These are phyloP conservation scores for Planoprotostelium fungivorum DNA, from an alignment of 78 protist species.

Conservation along the genomic window DNA sequence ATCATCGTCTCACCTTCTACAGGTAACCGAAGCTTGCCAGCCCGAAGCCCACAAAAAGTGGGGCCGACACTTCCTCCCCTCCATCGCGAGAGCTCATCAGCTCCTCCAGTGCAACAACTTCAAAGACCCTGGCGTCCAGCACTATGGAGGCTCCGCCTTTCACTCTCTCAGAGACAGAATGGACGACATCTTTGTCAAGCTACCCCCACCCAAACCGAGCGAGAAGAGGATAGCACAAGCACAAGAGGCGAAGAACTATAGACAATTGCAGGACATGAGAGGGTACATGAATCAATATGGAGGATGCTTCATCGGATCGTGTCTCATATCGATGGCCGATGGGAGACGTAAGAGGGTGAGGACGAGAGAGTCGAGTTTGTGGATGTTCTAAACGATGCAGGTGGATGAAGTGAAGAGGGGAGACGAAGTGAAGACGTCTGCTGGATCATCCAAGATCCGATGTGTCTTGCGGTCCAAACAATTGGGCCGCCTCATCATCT, in stretches of 20 bases:
- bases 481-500: not conserved
- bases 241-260: no score
- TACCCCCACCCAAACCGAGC: slow-evolving; percentile 73
- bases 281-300: slow-evolving; percentile 23
- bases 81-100: slow-evolving; percentile 47
- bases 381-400: not conserved
- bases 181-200: slow-evolving; percentile 40
- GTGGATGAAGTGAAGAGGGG: slow-evolving; percentile 11
- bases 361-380: not conserved
- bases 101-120: slow-evolving; percentile 73
- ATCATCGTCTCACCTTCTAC: not conserved
- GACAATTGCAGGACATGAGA: not conserved
- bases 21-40: slow-evolving; percentile 29
- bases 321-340: slow-evolving; percentile 20
- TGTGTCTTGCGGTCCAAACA: slow-evolving; percentile 17
- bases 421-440: slow-evolving; percentile 12
- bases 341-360: not conserved
- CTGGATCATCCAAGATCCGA: slow-evolving; percentile 19
- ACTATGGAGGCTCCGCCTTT: slow-evolving; percentile 58
- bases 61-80: slow-evolving; percentile 73
- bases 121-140: slow-evolving; percentile 78
- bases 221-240: not conserved
- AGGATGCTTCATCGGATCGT: slow-evolving; percentile 51
- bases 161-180: slow-evolving; percentile 24
- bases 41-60: slow-evolving; percentile 9